Base-by-base conservation (phyloP, 2,329 filamentous ascomycete species). In the Dactylellina parvicollis region DNA sequence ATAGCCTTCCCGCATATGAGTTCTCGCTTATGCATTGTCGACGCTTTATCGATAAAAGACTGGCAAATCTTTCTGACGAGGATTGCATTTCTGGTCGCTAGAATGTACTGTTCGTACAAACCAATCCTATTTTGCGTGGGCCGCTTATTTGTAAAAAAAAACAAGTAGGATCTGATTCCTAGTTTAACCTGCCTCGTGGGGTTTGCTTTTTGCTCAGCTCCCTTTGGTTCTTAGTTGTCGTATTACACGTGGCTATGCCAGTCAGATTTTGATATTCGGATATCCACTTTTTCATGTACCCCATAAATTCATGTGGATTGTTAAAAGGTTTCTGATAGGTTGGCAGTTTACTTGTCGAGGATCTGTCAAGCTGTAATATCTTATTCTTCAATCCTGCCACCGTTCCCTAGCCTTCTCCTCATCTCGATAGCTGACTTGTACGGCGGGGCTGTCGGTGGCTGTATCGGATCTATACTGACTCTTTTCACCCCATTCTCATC, bases 391-490 rank as follows among this genome's bases (percentile, higher is more conserved):
- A 72, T 74, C 47, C 69, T 69, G 47, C 70, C 65, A 47, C 75
- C 75, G 30, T 76, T 69, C 42, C 74, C 76, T 16, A 74, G 24
- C 61, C 66, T 64, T 50, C 77, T 91, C 77, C 90, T 86, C 83
- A 95, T 86, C 80, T 98, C 94, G 72, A 99, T 83, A 10, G 95
- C 95, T 64, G 90, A 87, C 80, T 93, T 96, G 79, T 99, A 99
- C 0, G 95, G 95, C 10, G 95, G 95, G 8, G 95, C 95, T 34
- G 95, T 99, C 0, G 95, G 95, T 26, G 94, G 94, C 80, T 98
- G 95, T 30, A 99, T 87, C 0, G 95, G 95, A 79, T 97, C 92
- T 52, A 98, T 85, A 76, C 90, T 93, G 57, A 96, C 86, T 52
- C 77, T 76, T 52, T 75, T 75, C 36, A 75, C 75, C 4, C 75